Base-by-base conservation (phyloP, 2,329 filamentous ascomycete genomes). In the Ophiostoma tasmaniense region DNA sequence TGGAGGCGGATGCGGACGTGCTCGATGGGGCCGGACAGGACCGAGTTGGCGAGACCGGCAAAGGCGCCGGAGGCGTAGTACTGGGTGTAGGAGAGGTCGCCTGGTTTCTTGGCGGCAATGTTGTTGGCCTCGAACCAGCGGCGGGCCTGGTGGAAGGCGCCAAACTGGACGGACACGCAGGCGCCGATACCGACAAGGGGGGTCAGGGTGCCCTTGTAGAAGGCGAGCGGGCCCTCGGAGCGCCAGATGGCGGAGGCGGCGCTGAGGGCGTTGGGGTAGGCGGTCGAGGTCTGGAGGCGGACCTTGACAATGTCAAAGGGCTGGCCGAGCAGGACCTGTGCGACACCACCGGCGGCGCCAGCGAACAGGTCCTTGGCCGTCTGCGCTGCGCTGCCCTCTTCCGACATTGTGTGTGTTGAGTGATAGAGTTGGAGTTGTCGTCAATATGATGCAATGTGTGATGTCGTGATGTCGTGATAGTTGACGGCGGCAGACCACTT, bases 161-260 rank as follows among this genome's bases (percentile, higher is more conserved):
- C 95, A 79, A 99, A 99, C 83, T 99, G 95, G 75, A 99, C 90
- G n/a, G 93, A 97, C 64, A 95, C 93, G 78, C 95, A 99, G 74
- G 95, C 95, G 74, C 95, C 95, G 76, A 99, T 98, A 73, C 95
- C 95, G 69, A 99, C 87, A 69, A 99, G 84, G 0, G 95, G 95
- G 5, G 95, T 98, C 69, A 99, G 84, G 0, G 95, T 98, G 75
- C 95, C 95, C 81, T 99, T 99, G 87, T 99, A 99, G 83, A 99
- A 99, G 69, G 95, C 95, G 14, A 91, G 81, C 2, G 93, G 84
- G 1, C 95, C 95, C 79, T 99, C 95, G 76, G 92, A 89, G 75
- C 87, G 88, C 80, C 92, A 92, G 81, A 99, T 98, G 72, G 90
- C 87, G 67, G 85, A 85, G 8, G 93, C 95, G 73, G 91, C 92